Base-by-base conservation (phyloP, 345 rosid species). In the Dimocarpus longan region DNA sequence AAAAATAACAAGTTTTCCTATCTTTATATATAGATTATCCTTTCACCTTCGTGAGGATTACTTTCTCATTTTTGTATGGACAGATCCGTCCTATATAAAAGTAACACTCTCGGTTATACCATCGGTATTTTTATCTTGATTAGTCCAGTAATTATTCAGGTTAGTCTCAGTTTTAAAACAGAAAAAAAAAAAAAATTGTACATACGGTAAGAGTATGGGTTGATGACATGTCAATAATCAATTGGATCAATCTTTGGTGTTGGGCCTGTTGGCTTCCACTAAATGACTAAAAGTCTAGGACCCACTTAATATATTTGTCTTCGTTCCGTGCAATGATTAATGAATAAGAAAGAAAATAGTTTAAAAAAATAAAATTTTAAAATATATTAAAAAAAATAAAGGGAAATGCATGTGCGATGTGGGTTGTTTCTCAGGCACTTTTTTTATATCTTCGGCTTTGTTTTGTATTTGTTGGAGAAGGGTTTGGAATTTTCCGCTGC, bases 191-290 rank as follows among this genome's bases (percentile, higher is more conserved):
- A 1, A 44, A 1, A 44, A 1, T 44, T 44, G 50, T 10, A 44
- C 7, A 44, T 6, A 6, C 1, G 21, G n/a, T 5, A 4, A 13
- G 52, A 8, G 75, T 1, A 77, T 24, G 80, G 77, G 69, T 10
- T 16, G 74, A 39, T 74, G 80, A 77, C 57, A 77, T 85, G 88
- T 50, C 57, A 11, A 67, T 3, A 13, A 22, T 9, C 18, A 21
- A 73, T 74, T 83, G 87, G 87, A 50, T 21, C 26, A 5, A 8
- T 2, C 7, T 24, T 66, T 56, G 80, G 78, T 50, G 86, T 83
- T 83, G 91, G 81, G 82, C 74, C 79, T 50, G 86, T 81, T 83
- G 91, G 81, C 82, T 76, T 81, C 87, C 87, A 84, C 87, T 83
- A 73, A 73, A 59, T 26, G 85, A 64, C 50, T 6, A 71, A 75